These are phyloP conservation scores for Tuber umbilicatum DNA, from an alignment of 495 filamentous ascomycete species.

Conservation along the genomic window DNA sequence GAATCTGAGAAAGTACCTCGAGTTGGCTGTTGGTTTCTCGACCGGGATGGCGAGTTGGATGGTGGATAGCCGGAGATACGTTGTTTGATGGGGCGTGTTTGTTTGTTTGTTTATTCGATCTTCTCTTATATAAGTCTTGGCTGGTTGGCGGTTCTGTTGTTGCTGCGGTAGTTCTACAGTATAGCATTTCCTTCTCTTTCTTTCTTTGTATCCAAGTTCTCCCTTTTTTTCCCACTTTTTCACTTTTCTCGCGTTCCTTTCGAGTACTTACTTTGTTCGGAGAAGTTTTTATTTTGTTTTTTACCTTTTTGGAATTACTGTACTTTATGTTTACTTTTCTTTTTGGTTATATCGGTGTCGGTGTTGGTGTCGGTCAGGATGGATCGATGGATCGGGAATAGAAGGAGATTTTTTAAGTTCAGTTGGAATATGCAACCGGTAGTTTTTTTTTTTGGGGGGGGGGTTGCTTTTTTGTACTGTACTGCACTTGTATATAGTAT, in stretches of 20 bases:
- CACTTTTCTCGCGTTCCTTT: neutral
- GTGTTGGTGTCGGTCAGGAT: constrained; percentile 10
- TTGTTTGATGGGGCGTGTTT: neutral
- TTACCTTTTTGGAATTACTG: constrained; percentile 2
- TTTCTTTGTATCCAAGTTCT: neutral
- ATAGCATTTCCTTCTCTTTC: neutral
- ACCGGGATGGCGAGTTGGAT: constrained; percentile 41
- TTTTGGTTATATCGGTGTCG: constrained; percentile 5
- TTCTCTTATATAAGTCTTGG: neutral
- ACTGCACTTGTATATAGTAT: no score
- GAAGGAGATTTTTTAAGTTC: neutral
- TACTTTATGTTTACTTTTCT: neutral
- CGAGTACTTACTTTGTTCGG: neutral
- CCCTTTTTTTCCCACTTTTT: neutral
- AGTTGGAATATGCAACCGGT: neutral
- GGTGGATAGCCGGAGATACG: constrained; percentile 36
- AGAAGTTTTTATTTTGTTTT: neutral
- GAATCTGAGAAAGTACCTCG: constrained; percentile 32
- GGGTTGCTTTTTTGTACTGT: constrained; percentile 1
- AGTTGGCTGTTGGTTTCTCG: constrained; percentile 36
- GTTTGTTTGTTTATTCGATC: no score
- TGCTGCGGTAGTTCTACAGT: no score
- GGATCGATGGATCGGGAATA: neutral
- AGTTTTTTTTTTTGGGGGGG: constrained; percentile 7
- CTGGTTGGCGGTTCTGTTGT: neutral